These are phyloP conservation scores for Triadica sebifera DNA, from an alignment of 345 rosid genomes.

Conservation along the genomic window DNA sequence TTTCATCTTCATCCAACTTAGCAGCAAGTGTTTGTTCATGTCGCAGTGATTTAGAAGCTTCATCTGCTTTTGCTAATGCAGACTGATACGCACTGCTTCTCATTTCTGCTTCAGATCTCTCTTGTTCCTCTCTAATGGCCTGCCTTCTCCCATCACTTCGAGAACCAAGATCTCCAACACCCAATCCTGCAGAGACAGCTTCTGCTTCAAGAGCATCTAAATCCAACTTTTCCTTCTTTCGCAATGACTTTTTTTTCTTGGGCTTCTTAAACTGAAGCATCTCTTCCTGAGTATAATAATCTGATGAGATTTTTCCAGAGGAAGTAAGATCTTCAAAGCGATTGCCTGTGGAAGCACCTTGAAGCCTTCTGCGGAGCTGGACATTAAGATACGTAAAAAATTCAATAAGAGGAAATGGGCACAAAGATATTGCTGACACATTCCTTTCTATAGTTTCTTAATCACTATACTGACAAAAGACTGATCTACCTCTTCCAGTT, in stretches of 20 bases:
- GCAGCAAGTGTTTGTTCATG: slow-evolving; percentile 51
- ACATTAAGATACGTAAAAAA: slow-evolving; percentile 25
- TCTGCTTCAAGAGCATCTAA: slow-evolving; percentile 86
- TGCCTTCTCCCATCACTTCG: slow-evolving; percentile 79
- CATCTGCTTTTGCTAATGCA: slow-evolving; percentile 82
- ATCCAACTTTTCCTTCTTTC: slow-evolving; percentile 89
- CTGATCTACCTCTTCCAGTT: slow-evolving; percentile 73
- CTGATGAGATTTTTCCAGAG: slow-evolving; percentile 64
- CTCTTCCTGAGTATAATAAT: slow-evolving; percentile 85
- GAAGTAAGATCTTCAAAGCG: slow-evolving; percentile 66
- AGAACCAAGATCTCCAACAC: slow-evolving; percentile 88
- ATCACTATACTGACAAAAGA: background rate
- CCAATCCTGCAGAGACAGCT: slow-evolving; percentile 81
- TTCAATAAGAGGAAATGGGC: background rate
- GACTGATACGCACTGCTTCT: slow-evolving; percentile 67
- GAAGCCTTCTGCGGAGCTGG: slow-evolving; percentile 83
- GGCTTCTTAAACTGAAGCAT: slow-evolving; percentile 86
- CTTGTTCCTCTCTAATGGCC: slow-evolving; percentile 75
- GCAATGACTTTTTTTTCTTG: slow-evolving; percentile 79
- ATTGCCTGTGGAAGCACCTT: slow-evolving; percentile 50
- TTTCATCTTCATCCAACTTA: slow-evolving; percentile 59
- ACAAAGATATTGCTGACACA: background rate
- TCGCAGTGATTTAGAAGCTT: slow-evolving; percentile 76
- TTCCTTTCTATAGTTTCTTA: background rate
- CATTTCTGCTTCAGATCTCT: slow-evolving; percentile 70